Evolutionary conservation across 2,329 filamentous ascomycete genomes (phyloP).

Genomic region (Scopulariopsis brevicaulis): DNA sequence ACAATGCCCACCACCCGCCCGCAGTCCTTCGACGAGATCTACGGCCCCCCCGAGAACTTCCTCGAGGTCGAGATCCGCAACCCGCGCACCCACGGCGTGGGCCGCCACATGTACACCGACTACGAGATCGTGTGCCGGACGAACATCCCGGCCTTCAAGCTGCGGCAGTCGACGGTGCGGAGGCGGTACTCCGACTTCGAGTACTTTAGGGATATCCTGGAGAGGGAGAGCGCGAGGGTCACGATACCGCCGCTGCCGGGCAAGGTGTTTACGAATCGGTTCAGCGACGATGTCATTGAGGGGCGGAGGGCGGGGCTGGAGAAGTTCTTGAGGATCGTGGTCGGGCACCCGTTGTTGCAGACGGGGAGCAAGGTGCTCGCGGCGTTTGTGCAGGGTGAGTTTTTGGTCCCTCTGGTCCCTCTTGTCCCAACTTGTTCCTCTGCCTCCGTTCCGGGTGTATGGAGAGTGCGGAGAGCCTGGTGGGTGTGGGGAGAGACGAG

Average conservation of each 20-base stretch:
- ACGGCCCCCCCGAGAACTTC: constrained; percentile 96
- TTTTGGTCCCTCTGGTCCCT: neutral
- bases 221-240: constrained; percentile 87
- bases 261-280: constrained; percentile 96
- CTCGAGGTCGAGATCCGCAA: constrained; percentile 96
- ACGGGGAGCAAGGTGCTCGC: constrained; percentile 95
- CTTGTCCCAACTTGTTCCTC: constrained; percentile 1
- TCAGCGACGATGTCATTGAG: constrained; percentile 97
- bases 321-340: constrained; percentile 94
- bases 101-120: constrained; percentile 94
- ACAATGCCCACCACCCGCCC: constrained; percentile 64
- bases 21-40: constrained; percentile 98
- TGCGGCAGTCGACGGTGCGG: constrained; percentile 77
- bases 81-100: constrained; percentile 88
- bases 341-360: constrained; percentile 90
- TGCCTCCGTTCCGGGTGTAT: neutral
- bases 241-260: constrained; percentile 92
- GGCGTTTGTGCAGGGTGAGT: constrained; percentile 85
- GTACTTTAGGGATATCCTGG: constrained; percentile 95
- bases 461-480: neutral
- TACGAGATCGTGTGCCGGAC: constrained; percentile 97
- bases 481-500: neutral
- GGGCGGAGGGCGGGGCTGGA: constrained; percentile 83
- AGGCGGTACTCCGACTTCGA: constrained; percentile 97
- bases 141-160: constrained; percentile 98